Conservation (phyloP, 371 early-diverging fungal species). For the Capillidium heterosporum region DNA sequence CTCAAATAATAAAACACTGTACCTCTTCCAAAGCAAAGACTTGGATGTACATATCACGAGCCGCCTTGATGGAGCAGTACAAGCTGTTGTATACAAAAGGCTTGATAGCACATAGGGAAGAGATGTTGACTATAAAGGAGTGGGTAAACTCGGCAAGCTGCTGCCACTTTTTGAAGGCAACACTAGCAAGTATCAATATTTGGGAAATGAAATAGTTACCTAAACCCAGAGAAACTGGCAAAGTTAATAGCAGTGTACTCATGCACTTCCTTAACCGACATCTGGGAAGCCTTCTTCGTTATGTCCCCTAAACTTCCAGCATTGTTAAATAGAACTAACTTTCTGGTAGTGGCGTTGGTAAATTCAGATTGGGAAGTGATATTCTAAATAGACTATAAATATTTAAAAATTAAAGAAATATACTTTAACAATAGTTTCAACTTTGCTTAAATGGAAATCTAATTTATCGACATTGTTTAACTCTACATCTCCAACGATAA, state of each 20-base stretch:
- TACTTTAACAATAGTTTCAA: too few species aligned
- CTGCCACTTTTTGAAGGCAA: not conserved
- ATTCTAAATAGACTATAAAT: too few species aligned
- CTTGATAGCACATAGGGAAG: constrained; percentile 64
- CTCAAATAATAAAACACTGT: not conserved
- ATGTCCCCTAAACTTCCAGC: constrained; percentile 68
- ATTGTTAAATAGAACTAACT: constrained; percentile 45
- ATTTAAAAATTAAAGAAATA: too few species aligned
- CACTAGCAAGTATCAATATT: constrained; percentile 6
- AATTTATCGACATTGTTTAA: too few species aligned
- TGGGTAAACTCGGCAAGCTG: not conserved
- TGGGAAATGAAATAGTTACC: constrained; percentile 15
- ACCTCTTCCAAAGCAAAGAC: constrained; percentile 40
- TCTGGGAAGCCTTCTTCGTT: constrained; percentile 31
- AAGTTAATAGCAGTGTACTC: constrained; percentile 36
- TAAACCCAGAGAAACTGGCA: constrained; percentile 23
- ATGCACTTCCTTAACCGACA: constrained; percentile 24
- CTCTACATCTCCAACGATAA: too few species aligned
- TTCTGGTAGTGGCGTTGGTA: not conserved
- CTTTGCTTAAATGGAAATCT: too few species aligned
- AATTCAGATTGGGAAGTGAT: too few species aligned
- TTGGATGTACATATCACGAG: constrained; percentile 58
- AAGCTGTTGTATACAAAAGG: constrained; percentile 64
- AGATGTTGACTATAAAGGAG: constrained; percentile 45
- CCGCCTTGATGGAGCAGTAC: constrained; percentile 76